Evolutionary conservation across 1,284 basidiomycete species (phyloP).

Genomic region (Phenoliferia sp.): DNA sequence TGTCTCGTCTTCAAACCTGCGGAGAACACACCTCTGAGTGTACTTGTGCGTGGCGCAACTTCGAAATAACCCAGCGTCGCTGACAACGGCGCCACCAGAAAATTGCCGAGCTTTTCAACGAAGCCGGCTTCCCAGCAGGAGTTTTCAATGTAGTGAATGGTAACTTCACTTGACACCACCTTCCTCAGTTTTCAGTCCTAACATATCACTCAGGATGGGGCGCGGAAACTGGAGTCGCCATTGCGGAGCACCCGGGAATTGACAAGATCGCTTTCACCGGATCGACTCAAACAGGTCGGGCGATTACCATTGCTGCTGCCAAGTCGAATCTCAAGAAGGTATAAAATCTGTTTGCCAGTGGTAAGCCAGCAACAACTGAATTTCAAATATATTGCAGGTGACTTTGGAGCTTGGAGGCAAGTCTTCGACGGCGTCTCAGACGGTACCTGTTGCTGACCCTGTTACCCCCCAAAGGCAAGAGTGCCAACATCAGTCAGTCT

Average conservation of each 20-base stretch:
- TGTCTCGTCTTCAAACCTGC: conserved; percentile 39
- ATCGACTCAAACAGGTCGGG: conserved; percentile 39
- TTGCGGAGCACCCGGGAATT: conserved; percentile 6
- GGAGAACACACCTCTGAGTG: conserved; percentile 37
- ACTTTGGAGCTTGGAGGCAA: conserved; percentile 40
- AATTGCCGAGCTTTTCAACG: conserved; percentile 33
- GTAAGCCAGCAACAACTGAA: too few relatives aligned
- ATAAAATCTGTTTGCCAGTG: too few relatives aligned
- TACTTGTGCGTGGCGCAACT: conserved; percentile 7
- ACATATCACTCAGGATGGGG: conserved; percentile 3
- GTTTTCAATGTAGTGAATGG: conserved; percentile 40
- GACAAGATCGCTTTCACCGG: conserved; percentile 36
- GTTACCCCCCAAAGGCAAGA: conserved; percentile 31
- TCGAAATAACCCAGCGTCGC: neutral
- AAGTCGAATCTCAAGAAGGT: conserved; percentile 41
- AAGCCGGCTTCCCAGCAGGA: conserved; percentile 38
- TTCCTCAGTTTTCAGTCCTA: neutral
- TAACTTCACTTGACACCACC: neutral
- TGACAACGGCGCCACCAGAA: conserved; percentile 1
- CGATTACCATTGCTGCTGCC: conserved; percentile 42
- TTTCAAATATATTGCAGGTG: too few relatives aligned
- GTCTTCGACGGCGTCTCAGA: neutral
- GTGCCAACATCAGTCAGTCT: conserved; percentile 34
- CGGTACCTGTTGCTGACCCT: neutral
- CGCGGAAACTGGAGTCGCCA: conserved; percentile 9